phyloP scores from a whole-genome alignment of 164 flowering plant species.

The Annona squamosa region DNA sequence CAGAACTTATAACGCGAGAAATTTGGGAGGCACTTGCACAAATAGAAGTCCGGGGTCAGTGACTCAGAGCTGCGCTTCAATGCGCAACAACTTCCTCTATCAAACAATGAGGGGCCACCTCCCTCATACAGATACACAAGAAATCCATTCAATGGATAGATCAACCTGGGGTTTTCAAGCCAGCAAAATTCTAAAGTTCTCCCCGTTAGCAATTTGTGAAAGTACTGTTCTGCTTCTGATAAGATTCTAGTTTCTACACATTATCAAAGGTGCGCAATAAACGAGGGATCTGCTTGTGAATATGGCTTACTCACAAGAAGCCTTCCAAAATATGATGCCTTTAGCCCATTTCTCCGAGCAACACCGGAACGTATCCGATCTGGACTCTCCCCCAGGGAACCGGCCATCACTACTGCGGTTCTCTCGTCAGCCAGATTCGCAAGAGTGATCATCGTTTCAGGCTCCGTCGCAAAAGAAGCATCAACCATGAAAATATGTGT shows the following conservation, averaged over 20 bases:
- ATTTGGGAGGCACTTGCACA: too few species aligned
- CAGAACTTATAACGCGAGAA: too few species aligned
- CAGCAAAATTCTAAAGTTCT: background rate
- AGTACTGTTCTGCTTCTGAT: background rate
- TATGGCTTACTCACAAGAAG: constrained; percentile 21
- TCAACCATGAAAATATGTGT: constrained; percentile 45
- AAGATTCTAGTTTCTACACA: background rate
- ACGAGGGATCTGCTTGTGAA: constrained; percentile 10
- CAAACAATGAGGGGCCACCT: too few species aligned
- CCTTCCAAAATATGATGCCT: constrained; percentile 34
- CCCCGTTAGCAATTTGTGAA: background rate
- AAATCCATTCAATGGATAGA: background rate
- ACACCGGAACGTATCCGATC: constrained; percentile 28
- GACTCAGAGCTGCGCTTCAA: too few species aligned
- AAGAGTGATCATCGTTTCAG: constrained; percentile 33
- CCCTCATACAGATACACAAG: background rate
- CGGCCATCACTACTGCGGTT: constrained; percentile 35
- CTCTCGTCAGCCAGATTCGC: constrained; percentile 24
- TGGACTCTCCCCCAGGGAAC: constrained; percentile 18
- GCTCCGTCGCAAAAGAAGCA: constrained; percentile 38
- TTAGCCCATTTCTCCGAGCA: constrained; percentile 25
- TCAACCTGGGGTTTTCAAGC: background rate
- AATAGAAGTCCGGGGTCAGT: too few species aligned
- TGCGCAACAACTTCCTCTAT: too few species aligned
- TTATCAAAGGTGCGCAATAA: background rate